These are phyloP conservation scores for Bacterosira constricta DNA, from an alignment of 108 stramenopile genomes.

Conservation along the genomic window DNA sequence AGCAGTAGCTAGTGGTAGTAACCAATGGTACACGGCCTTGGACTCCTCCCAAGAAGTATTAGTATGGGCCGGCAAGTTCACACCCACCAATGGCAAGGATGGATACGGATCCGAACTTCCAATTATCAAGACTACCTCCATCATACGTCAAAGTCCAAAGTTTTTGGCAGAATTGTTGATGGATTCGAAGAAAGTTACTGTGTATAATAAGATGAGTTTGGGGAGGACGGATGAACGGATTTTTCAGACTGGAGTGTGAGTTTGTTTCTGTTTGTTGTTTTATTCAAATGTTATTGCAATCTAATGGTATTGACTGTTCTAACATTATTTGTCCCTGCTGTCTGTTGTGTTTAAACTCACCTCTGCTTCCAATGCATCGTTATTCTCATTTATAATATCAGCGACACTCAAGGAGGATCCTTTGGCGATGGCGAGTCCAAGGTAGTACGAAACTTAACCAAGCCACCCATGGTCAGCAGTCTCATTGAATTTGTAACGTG, in stretches of 20 bases:
- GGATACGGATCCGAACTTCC: slow-evolving; percentile 72
- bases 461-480: slow-evolving; percentile 71
- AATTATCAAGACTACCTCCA: slow-evolving; percentile 71
- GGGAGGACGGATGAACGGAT: slow-evolving; percentile 69
- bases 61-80: slow-evolving; percentile 71
- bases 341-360: neutral
- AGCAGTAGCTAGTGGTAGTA: no score
- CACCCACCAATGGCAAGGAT: slow-evolving; percentile 13
- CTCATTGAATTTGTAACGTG: slow-evolving; percentile 69
- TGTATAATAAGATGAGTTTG: slow-evolving; percentile 87
- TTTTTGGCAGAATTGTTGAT: slow-evolving; percentile 78
- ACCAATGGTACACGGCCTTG: slow-evolving; percentile 24
- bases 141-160: slow-evolving; percentile 65
- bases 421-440: slow-evolving; percentile 70
- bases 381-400: neutral
- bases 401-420: slow-evolving; percentile 33
- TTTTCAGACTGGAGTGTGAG: slow-evolving; percentile 46
- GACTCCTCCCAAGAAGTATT: slow-evolving; percentile 48
- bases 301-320: no score
- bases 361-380: neutral
- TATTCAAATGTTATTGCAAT: neutral
- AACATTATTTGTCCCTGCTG: neutral
- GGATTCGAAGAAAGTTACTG: slow-evolving; percentile 74
- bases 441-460: slow-evolving; percentile 76
- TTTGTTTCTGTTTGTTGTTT: neutral